These are phyloP conservation scores for Hemerocallis citrina DNA, from an alignment of 106 monocot genomes.

Conservation along the genomic window DNA sequence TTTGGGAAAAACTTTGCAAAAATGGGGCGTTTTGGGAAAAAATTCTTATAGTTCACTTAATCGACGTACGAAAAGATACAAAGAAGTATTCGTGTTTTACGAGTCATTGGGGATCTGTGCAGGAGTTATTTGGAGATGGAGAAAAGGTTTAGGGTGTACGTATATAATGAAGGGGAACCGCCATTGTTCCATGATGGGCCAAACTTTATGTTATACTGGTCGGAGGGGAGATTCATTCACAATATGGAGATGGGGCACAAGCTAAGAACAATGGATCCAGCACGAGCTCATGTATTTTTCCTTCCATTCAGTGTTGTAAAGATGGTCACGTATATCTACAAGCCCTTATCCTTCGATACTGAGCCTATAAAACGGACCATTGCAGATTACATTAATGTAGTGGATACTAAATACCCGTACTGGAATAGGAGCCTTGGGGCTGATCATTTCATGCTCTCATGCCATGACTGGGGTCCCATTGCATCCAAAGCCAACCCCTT, in stretches of 20 bases:
- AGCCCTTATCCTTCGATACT: constrained; percentile 11
- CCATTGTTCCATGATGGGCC: constrained; percentile 68
- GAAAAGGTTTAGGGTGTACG: constrained; percentile 42
- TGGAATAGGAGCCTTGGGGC: constrained; percentile 44
- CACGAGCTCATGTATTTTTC: constrained; percentile 45
- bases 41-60: too few relatives aligned
- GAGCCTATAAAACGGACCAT: constrained; percentile 20
- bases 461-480: constrained; percentile 56
- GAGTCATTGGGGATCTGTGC: too few relatives aligned
- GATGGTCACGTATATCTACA: constrained; percentile 40
- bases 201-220: constrained; percentile 40
- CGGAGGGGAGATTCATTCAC: constrained; percentile 52
- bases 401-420: constrained; percentile 17
- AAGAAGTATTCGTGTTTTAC: too few relatives aligned
- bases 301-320: constrained; percentile 55
- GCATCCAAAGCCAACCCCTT: constrained; percentile 25
- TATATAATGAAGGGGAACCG: constrained; percentile 61
- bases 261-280: constrained; percentile 32
- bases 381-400: constrained; percentile 19
- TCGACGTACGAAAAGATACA: too few relatives aligned
- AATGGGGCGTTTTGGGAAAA: too few relatives aligned
- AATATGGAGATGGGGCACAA: constrained; percentile 35
- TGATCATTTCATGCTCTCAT: constrained; percentile 33
- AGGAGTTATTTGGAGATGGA: constrained; percentile 78
- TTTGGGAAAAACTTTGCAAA: too few relatives aligned